Conservation (phyloP, 805 yeast genomes). For the Blastobotrys mokoenaii region DNA sequence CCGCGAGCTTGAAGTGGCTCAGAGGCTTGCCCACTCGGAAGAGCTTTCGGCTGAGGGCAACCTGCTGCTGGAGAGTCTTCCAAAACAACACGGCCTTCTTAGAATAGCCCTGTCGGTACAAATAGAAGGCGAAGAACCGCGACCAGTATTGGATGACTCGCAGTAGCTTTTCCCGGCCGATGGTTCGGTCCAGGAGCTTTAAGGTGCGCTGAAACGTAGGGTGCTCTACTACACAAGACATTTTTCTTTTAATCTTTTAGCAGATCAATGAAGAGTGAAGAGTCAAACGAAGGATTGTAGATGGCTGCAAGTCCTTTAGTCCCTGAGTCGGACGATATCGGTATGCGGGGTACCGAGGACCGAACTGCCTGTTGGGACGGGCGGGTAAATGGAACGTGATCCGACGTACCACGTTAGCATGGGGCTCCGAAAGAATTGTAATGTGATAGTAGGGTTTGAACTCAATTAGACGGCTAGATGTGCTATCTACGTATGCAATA, state of each 20-base stretch:
- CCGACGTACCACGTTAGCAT: no score
- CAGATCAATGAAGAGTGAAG: no score
- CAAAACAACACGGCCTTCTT: constrained; percentile 40
- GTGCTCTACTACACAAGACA: constrained; percentile 46
- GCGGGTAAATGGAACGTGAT: no score
- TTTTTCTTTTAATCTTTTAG: not conserved
- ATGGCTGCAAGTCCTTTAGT: no score
- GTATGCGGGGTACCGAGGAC: no score
- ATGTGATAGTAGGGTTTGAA: no score
- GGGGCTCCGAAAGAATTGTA: no score
- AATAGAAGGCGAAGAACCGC: constrained; percentile 59
- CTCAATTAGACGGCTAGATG: no score
- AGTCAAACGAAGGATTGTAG: no score
- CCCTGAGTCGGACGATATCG: no score
- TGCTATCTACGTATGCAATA: no score
- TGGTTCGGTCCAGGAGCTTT: constrained; percentile 55
- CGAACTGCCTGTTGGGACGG: no score
- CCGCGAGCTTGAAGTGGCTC: constrained; percentile 56
- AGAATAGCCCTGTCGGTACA: constrained; percentile 47
- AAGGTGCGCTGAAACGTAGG: constrained; percentile 58
- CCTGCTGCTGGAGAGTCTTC: constrained; percentile 50
- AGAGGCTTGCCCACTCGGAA: constrained; percentile 79
- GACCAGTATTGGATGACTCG: constrained; percentile 75
- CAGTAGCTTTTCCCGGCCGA: constrained; percentile 74
- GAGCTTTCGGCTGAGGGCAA: constrained; percentile 70